Base-by-base conservation (phyloP, 345 rosid genomes). In the Salix udensis region DNA sequence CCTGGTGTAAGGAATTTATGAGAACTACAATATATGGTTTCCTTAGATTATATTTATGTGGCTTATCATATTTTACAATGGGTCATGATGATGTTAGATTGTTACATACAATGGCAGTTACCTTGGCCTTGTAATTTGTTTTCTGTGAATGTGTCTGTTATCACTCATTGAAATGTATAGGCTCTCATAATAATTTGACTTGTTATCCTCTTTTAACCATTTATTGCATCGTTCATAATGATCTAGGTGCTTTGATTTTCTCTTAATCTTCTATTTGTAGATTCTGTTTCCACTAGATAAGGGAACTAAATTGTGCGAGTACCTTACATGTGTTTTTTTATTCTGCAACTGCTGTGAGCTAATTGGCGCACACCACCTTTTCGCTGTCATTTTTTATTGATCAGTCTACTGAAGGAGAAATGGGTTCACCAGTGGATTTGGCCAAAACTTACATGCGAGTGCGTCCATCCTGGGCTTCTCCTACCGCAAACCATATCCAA, bases 391-490 rank as follows among this genome's bases (percentile, higher is more conserved):
- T 71, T 65, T 65, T 46, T 46, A 70, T 2, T 76, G 71, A 68
- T 5, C 89, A 91, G 99, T 85, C 77, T 28, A 71, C 74, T 61
- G 91, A 85, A 79, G 89, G 79, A 74, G 92, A 89, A 77, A 80
- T 48, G 24, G 91, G 92, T 37, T 93, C 97, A 58, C 98, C 98
- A 14, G 94, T 85, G 67, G 91, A 90, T 69, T 42, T 91, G 85
- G 98, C 97, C 81, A 93, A 85, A 88, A 88, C 91, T 37, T 94
- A 83, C 80, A 95, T 93, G 98, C 89, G 44, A 81, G 82, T 82
- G 50, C 88, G 91, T 73, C 89, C 89, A 50, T 83, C 91, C n/a
- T 89, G 94, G 94, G 86, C 93, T 61, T 93, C 98, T 73, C 93
- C 92, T 18, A 76, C 88, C 36, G 71, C 28, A 13, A 86, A 74